phyloP scores from a whole-genome alignment of 1,284 basidiomycete genomes.

The Mycosarcoma mackinlayi region DNA sequence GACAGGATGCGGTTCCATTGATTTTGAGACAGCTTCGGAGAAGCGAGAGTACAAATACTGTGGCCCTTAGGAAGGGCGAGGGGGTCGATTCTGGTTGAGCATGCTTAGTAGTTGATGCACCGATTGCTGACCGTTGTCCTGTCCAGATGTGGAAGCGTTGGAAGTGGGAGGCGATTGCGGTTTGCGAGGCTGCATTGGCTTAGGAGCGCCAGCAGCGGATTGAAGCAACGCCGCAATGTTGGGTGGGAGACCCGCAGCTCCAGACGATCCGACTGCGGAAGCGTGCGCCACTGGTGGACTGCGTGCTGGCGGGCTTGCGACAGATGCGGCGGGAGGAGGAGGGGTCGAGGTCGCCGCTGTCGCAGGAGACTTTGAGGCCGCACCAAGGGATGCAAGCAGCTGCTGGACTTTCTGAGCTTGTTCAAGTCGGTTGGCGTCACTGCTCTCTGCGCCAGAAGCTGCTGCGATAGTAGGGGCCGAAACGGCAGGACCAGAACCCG shows the following conservation, averaged over 20 bases:
- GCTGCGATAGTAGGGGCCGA: conserved; percentile 15
- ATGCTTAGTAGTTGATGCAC: conserved; percentile 47
- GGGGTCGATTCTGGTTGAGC: conserved; percentile 45
- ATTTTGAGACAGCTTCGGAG: too few species aligned
- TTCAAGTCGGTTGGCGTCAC: conserved; percentile 57
- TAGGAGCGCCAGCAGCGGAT: conserved; percentile 43
- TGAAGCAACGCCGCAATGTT: conserved; percentile 52
- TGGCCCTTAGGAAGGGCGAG: conserved; percentile 27
- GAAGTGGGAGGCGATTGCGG: conserved; percentile 34
- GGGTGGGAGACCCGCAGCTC: conserved; percentile 37
- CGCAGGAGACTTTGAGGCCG: conserved; percentile 31
- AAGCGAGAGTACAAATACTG: neutral
- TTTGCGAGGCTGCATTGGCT: conserved; percentile 38
- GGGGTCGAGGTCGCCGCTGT: conserved; percentile 22
- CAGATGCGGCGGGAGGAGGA: conserved; percentile 19
- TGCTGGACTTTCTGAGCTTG: conserved; percentile 68
- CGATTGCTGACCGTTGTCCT: conserved; percentile 41
- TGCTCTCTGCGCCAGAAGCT: conserved; percentile 7
- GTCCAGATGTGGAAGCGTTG: conserved; percentile 10
- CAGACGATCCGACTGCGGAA: conserved; percentile 2
- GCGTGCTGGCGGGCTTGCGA: conserved; percentile 19
- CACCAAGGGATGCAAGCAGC: conserved; percentile 60
- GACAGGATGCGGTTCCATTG: neutral
- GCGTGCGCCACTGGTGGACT: conserved; percentile 21
- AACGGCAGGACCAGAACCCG: conserved; percentile 25